A percentile compares a stretch with the other conserved stretches of the same genome.
Evolutionary conservation across 805 yeast species (phyloP).

Genomic region (Nakazawaea holstii): DNA sequence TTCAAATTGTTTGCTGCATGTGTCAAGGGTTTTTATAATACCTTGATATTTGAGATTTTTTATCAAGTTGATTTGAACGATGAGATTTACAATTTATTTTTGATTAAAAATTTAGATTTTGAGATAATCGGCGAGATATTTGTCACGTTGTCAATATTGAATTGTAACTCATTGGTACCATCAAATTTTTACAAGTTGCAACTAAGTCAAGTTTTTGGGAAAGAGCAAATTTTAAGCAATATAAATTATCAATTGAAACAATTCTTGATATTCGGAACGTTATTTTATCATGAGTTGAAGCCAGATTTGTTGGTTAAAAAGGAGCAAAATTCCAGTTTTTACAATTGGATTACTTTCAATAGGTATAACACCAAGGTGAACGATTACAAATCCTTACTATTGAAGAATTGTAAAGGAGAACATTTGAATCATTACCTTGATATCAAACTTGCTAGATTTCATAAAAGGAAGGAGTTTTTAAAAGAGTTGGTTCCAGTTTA

Average conservation of each 20-base stretch:
- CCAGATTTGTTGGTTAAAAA: slow-evolving; percentile 9
- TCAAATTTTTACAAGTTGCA: slow-evolving; percentile 4
- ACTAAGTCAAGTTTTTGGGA: neutral
- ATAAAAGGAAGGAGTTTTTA: neutral
- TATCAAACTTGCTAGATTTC: neutral
- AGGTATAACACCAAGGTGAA: slow-evolving; percentile 18
- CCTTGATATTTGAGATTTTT: slow-evolving; percentile 7
- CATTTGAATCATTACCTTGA: neutral
- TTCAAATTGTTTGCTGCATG: slow-evolving; percentile 5
- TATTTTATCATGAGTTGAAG: slow-evolving; percentile 4
- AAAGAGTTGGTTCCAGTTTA: slow-evolving; percentile 7
- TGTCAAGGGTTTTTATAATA: slow-evolving; percentile 3
- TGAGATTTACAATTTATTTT: slow-evolving; percentile 5
- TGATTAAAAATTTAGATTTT: slow-evolving; percentile 3
- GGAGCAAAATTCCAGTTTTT: slow-evolving; percentile 18
- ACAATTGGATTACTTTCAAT: slow-evolving; percentile 27
- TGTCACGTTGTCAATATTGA: slow-evolving; percentile 5
- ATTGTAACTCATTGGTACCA: slow-evolving; percentile 2
- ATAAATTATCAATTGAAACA: slow-evolving; percentile 8
- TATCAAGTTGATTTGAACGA: slow-evolving; percentile 9
- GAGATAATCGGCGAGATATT: slow-evolving; percentile 7
- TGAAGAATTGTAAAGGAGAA: neutral
- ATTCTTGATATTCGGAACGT: slow-evolving; percentile 1
- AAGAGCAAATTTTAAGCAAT: slow-evolving; percentile 3
- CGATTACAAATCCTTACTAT: neutral